These are phyloP conservation scores for Raffaelea arxii DNA, from an alignment of 2,329 filamentous ascomycete genomes.

Conservation along the genomic window DNA sequence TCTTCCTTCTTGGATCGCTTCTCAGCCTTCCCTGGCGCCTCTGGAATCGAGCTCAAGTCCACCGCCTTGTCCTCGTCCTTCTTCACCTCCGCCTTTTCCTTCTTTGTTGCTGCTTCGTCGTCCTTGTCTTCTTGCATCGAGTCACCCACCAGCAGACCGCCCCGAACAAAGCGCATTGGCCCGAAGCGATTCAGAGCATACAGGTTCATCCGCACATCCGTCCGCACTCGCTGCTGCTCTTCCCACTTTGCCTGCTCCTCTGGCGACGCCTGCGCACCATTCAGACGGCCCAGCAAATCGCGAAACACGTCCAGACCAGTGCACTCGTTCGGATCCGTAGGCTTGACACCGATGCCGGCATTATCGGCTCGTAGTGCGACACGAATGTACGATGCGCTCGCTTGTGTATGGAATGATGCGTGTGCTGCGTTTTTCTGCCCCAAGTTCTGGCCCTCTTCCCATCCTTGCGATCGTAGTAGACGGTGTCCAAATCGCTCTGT, in stretches of 20 bases:
- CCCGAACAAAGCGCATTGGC: constrained; percentile 74
- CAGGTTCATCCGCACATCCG: constrained; percentile 60
- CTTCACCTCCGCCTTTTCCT: background rate
- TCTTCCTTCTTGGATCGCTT: constrained; percentile 25
- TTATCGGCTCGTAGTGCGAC: constrained; percentile 84
- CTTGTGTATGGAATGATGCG: constrained; percentile 64
- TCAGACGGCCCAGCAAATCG: constrained; percentile 76
- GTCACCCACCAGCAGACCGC: constrained; percentile 59
- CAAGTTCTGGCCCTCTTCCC: constrained; percentile 76
- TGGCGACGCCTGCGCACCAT: constrained; percentile 71
- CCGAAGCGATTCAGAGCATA: constrained; percentile 72
- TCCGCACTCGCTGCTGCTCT: constrained; percentile 58
- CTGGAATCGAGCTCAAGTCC: constrained; percentile 17
- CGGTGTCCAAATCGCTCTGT: constrained; percentile 78
- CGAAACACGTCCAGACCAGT: constrained; percentile 84
- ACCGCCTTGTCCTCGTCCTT: constrained; percentile 6
- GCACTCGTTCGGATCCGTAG: constrained; percentile 58
- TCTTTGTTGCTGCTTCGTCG: constrained; percentile 1
- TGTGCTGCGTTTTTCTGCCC: constrained; percentile 70
- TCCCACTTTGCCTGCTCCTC: too few relatives aligned
- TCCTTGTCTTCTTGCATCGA: constrained; percentile 34
- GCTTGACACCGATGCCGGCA: constrained; percentile 76
- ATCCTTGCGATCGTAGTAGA: constrained; percentile 81
- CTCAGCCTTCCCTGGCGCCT: constrained; percentile 4
- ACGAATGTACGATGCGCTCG: constrained; percentile 76